A percentile compares a stretch with the other conserved stretches of the same genome.
Conservation (phyloP, 495 filamentous ascomycete genomes). For the Xylaria curta region DNA sequence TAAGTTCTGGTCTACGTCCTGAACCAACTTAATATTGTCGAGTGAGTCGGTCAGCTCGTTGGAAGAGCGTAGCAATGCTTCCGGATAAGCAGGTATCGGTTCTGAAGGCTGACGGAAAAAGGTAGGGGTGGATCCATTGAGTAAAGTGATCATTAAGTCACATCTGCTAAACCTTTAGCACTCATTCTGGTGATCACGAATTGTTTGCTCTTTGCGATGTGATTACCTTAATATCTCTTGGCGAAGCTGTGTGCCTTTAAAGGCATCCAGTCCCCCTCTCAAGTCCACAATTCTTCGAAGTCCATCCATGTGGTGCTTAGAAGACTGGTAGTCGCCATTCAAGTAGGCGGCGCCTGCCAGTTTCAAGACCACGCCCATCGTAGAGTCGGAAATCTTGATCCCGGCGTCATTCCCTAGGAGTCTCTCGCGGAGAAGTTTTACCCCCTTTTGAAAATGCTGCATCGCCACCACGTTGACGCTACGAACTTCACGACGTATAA, state of each 20-base stretch:
- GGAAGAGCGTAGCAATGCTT: neutral
- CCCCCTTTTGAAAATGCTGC: slow-evolving; percentile 2
- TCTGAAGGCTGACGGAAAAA: neutral
- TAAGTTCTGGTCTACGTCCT: neutral
- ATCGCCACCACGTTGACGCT: neutral
- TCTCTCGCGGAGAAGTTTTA: slow-evolving; percentile 40
- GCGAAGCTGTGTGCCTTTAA: neutral
- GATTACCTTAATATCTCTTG: neutral
- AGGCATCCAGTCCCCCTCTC: neutral
- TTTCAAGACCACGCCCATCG: slow-evolving; percentile 42
- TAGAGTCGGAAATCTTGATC: slow-evolving; percentile 40
- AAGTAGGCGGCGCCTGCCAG: slow-evolving; percentile 41
- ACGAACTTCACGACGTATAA: neutral
- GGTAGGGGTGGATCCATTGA: neutral
- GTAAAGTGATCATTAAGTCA: neutral
- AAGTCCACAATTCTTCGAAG: neutral
- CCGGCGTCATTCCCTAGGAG: slow-evolving; percentile 30
- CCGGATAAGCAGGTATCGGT: neutral
- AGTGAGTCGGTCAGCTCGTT: neutral
- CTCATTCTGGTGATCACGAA: neutral
- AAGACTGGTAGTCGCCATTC: slow-evolving; percentile 16
- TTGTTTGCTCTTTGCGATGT: neutral
- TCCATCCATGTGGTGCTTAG: neutral
- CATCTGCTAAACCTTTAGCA: neutral
- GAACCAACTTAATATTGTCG: neutral